phyloP scores from a whole-genome alignment of 345 rosid species.

The Cardiospermum halicacabum region DNA sequence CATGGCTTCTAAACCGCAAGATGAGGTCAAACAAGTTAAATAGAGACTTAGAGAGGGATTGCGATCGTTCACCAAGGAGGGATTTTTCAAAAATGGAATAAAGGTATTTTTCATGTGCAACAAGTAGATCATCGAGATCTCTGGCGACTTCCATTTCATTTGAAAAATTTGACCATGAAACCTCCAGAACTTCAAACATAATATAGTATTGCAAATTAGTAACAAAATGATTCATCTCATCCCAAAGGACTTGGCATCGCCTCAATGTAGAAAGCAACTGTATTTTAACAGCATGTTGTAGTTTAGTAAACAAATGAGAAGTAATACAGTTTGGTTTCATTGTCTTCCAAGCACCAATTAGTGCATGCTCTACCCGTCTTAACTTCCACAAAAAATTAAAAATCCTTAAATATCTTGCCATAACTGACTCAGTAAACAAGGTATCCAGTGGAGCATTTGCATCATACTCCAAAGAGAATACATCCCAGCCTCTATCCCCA shows the following conservation, averaged over 20 bases:
- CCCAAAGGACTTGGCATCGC: slow-evolving; percentile 92
- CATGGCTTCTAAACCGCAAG: slow-evolving; percentile 78
- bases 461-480: slow-evolving; percentile 94
- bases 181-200: slow-evolving; percentile 98
- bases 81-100: slow-evolving; percentile 82
- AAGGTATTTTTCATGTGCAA: slow-evolving; percentile 92
- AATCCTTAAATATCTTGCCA: slow-evolving; percentile 79
- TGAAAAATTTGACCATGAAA: slow-evolving; percentile 88
- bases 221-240: slow-evolving; percentile 97
- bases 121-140: slow-evolving; percentile 96
- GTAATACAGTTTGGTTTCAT: slow-evolving; percentile 98
- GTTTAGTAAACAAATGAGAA: slow-evolving; percentile 69
- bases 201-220: slow-evolving; percentile 95
- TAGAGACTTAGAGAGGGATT: slow-evolving; percentile 66
- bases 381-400: slow-evolving; percentile 97
- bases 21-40: slow-evolving; percentile 89
- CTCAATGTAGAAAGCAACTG: slow-evolving; percentile 81
- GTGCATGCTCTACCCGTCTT: slow-evolving; percentile 94
- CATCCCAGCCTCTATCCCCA: slow-evolving; percentile 98
- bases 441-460: slow-evolving; percentile 92
- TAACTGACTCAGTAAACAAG: slow-evolving; percentile 79
- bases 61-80: slow-evolving; percentile 88
- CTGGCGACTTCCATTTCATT: slow-evolving; percentile 86
- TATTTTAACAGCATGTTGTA: slow-evolving; percentile 62
- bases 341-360: slow-evolving; percentile 94